Evolutionary conservation across 768 basidiomycete species (phyloP), one percentile per base, ranked within the genome.

Genomic region (Scleroderma bovista): DNA sequence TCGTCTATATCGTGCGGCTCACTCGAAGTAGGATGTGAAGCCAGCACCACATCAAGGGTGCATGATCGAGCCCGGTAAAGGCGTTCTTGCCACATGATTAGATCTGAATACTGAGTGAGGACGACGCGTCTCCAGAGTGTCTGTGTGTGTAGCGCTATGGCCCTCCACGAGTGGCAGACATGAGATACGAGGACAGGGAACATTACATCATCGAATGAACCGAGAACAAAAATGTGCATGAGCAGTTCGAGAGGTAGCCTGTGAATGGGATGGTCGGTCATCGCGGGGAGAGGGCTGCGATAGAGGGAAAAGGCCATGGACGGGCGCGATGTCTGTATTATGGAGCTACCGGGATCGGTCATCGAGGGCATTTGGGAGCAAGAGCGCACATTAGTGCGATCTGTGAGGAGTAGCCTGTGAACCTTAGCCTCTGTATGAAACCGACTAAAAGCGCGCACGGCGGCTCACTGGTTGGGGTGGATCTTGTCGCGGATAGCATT

Each of bases 151-250:
- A 85, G 69, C 15, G 81, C 76, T 24, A 86, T 70, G 32, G 75
- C 66, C 38, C 86, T 73, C 84, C 86, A 89, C 31, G 67, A 60
- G 40, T 75, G 71, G 63, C 84, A 88, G 48, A 86, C 83, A 55
- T 86, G 86, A 8, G 86, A 87, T 44, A 86, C 72, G 39, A 69
- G 66, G 52, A 87, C 56, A 19, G 85, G 81, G 32, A 86, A 73
- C 69, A 76, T 75, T 44, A 66, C 59, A 61, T 81, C 77, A 44
- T 77, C 75, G 50, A 80, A 67, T 12, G 81, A 72, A 15, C 80
- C 86, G 13, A 82, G 66, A 20, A 78, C 60, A 61, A 89, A 87
- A 44, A 88, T 75, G 51, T 79, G 75, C 33, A 79, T 70, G 34
- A 88, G 72, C 16, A 89, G 63, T 60, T 89, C 86, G 26, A 70